Evolutionary conservation across 208 protist genomes (phyloP), one percentile per base, ranked within the genome.

Genomic region (Leishmania guyanensis): DNA sequence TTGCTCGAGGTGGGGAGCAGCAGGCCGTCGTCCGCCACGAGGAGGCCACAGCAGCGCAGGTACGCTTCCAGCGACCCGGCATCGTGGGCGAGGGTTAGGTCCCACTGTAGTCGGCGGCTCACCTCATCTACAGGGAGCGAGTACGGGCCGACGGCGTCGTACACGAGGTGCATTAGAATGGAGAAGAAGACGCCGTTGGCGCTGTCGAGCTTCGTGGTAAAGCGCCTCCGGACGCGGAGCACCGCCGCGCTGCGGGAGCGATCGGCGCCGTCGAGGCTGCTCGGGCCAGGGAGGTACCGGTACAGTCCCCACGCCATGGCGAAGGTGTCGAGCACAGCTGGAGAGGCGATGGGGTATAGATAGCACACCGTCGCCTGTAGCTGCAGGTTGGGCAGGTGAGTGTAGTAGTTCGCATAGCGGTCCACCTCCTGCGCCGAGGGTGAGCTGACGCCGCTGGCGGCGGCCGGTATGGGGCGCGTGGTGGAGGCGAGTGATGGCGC

Each of bases 301-400:
- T 84, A 68, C n/a, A 95, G 71, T 39, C 89, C 91, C 92, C 94
- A 97, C 20, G 90, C 89, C 56, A 43, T 77, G 73, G 88, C 92
- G 16, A 95, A 71, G 22, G 87, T 79, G 79, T 97, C 94, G 33
- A 96, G 81, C 64, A 88, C 74, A 39, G 73, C 83, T 2, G 86
- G 71, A 2, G 91, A 75, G n/a, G 84, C 78, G 43, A 87, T 54
- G 33, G 72, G 51, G 80, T 89, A 91, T 14, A 95, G 77, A 79
- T 93, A 86, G 64, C 85, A 93, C 43, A 97, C 77, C 26, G 92
- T 97, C 51, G 94, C 92, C 81, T 96, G 93, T 46, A 97, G 89
- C 85, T 95, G 91, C 39, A 97, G 72, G 72, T 94, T 94, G 16
- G 88, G 89, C n/a, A 88, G 74, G 56, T 82, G 33, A 72, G 81